phyloP scores from a whole-genome alignment of 2,329 filamentous ascomycete genomes.

The Calonectria multiphialidica region DNA sequence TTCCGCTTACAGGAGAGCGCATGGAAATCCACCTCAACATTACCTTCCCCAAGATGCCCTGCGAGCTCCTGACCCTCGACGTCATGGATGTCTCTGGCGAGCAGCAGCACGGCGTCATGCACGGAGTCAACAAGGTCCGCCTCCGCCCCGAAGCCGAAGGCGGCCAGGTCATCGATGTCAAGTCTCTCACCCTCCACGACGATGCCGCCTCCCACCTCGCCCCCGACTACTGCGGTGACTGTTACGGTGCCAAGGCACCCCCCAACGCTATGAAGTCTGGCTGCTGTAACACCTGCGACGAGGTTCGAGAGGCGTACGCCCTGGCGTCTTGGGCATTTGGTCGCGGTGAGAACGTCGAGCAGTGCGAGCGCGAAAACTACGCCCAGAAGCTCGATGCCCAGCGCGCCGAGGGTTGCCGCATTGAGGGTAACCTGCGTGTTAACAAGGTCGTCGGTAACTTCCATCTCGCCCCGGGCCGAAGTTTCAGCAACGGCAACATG shows the following conservation, averaged over 20 bases:
- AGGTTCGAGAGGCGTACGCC: slow-evolving; percentile 95
- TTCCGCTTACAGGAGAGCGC: slow-evolving; percentile 76
- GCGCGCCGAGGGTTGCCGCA: slow-evolving; percentile 91
- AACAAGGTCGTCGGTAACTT: slow-evolving; percentile 99
- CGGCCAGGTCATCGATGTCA: slow-evolving; percentile 79
- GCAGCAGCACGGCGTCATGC: slow-evolving; percentile 92
- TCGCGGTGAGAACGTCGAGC: slow-evolving; percentile 90
- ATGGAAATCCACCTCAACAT: slow-evolving; percentile 99
- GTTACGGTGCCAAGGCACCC: slow-evolving; percentile 87
- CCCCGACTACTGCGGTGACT: slow-evolving; percentile 92
- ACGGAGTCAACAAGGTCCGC: slow-evolving; percentile 92
- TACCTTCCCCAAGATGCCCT: slow-evolving; percentile 92
- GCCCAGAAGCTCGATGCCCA: slow-evolving; percentile 88
- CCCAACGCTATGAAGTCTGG: slow-evolving; percentile 79
- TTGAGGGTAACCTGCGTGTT: slow-evolving; percentile 91
- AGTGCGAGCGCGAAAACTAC: slow-evolving; percentile 96
- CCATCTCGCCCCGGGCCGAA: slow-evolving; percentile 95
- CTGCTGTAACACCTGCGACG: slow-evolving; percentile 97
- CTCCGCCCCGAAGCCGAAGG: slow-evolving; percentile 80
- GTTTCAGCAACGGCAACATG: slow-evolving; percentile 96
- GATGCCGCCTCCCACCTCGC: slow-evolving; percentile 83
- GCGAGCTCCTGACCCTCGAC: slow-evolving; percentile 94
- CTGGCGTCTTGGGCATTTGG: slow-evolving; percentile 93
- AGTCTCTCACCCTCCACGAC: slow-evolving; percentile 74
- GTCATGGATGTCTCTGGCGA: slow-evolving; percentile 99